Evolutionary conservation across 805 yeast genomes (phyloP), one percentile per base, ranked within the genome.

Genomic region (Middelhovenomyces tepae): DNA sequence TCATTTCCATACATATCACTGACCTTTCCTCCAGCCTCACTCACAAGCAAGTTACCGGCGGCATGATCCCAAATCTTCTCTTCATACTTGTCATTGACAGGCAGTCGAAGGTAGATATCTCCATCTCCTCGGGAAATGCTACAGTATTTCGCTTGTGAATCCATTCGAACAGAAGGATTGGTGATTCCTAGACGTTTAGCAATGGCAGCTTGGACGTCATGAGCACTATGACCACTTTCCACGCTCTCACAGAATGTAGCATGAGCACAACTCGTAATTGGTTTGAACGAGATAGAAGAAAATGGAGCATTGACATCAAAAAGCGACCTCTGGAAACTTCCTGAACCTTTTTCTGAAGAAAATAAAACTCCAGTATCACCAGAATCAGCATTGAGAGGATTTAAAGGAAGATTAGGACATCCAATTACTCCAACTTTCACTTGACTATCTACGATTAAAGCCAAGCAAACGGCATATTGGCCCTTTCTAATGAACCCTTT

Each of bases 11-110:
- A 57, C 57, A 89, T 73, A 52, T 91, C 98, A 10, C 89, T 75
- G 8, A 91, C 97, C 31, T 64, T 55, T 5, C 98, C 98, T 27
- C 96, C 96, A 47, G 93, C 81, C 57, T 93, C 98, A 22, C 71
- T 67, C 28, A 93, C 77, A 40, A 91, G 68, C 9, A 89, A 66
- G 49, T 81, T 79, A 3, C 98, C 99, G 2, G 96, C 93, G 13
- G 97, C 97, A 56, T 91, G 99, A 59, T 91, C 99, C 97, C 98
- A 91, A 39, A 91, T 86, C 59, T 91, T 91, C 55, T 91, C 99
- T 47, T 83, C 71, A 55, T 87, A 91, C 2, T 70, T 59, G 32
- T 74, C 65, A 44, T 69, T 75, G 28, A 78, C 73, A 9, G 99
- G 99, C 38, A 93, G 61, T 46, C 99, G 76, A 40, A 91, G 64